Conservation (phyloP, 352 stramenopile species). For the Plasmopara viticola region DNA sequence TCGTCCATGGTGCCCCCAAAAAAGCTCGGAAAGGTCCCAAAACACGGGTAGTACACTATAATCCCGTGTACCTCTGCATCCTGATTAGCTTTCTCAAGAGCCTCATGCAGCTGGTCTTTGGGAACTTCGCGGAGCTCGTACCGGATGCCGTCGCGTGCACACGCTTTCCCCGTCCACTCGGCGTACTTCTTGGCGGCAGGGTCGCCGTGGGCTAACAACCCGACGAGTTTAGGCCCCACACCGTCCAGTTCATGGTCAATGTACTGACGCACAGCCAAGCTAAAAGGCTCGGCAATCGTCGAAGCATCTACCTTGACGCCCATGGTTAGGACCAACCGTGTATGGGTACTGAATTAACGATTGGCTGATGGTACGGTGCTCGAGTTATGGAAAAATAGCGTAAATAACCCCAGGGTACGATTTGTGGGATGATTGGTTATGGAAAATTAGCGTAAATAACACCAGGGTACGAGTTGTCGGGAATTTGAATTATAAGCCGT, state of each 20-base stretch:
- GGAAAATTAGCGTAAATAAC: too few relatives aligned
- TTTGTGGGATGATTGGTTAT: too few relatives aligned
- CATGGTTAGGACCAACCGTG: too few relatives aligned
- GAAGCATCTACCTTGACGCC: slow-evolving; percentile 69
- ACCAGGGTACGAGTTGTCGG: too few relatives aligned
- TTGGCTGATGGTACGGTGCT: too few relatives aligned
- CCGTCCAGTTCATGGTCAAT: slow-evolving; percentile 71
- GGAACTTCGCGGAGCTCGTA: slow-evolving; percentile 94
- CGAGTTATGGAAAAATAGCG: neutral
- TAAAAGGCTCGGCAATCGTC: slow-evolving; percentile 85
- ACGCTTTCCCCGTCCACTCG: slow-evolving; percentile 95
- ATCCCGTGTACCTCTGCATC: slow-evolving; percentile 94
- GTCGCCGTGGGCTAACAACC: slow-evolving; percentile 93
- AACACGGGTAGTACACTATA: slow-evolving; percentile 99
- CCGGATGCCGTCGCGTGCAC: slow-evolving; percentile 90
- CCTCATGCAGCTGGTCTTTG: slow-evolving; percentile 91
- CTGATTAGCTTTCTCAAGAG: slow-evolving; percentile 90
- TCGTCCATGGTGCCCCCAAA: slow-evolving; percentile 96
- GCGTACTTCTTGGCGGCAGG: slow-evolving; percentile 93
- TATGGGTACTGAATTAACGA: too few relatives aligned
- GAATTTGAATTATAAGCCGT: too few relatives aligned
- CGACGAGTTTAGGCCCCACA: slow-evolving; percentile 83
- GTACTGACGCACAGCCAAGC: slow-evolving; percentile 74
- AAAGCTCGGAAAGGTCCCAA: slow-evolving; percentile 94
- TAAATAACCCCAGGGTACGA: too few relatives aligned